Percentiles rank a stretch among this genome's conserved stretches.
Evolutionary conservation across 139 green algal genomes (phyloP).

Genomic region (Gonium pectorale): DNA sequence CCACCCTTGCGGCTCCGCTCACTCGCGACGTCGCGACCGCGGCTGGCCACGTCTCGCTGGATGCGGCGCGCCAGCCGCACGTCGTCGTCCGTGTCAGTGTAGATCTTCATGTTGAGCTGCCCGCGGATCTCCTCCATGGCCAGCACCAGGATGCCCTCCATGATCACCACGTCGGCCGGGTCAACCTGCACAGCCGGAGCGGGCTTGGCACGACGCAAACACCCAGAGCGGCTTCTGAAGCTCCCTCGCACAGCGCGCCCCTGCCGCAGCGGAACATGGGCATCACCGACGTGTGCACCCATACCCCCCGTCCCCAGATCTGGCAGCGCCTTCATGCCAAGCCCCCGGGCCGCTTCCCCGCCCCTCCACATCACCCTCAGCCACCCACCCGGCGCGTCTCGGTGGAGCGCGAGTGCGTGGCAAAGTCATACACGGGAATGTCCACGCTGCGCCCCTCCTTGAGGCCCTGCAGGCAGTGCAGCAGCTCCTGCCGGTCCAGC

Average conservation of each 20-base stretch:
- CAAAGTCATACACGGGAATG: conserved; percentile 96
- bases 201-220: too few species aligned
- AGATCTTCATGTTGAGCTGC: conserved; percentile 95
- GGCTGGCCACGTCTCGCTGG: conserved; percentile 89
- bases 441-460: conserved; percentile 78
- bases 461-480: conserved; percentile 56
- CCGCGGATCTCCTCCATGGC: conserved; percentile 83
- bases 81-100: conserved; percentile 91
- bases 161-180: conserved; percentile 95
- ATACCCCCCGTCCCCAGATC: too few species aligned
- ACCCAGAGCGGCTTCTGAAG: too few species aligned
- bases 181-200: too few species aligned
- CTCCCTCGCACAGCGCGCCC: too few species aligned
- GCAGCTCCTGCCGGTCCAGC: conserved; percentile 29
- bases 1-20: background rate
- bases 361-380: too few species aligned
- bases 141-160: conserved; percentile 97
- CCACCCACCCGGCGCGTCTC: conserved; percentile 68
- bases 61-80: conserved; percentile 94
- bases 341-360: too few species aligned
- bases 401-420: conserved; percentile 75
- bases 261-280: too few species aligned
- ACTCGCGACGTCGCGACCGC: conserved; percentile 86
- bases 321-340: too few species aligned
- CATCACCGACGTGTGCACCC: too few species aligned